Percentiles rank a stretch among this genome's conserved stretches.
phyloP scores from a whole-genome alignment of 2,329 filamentous ascomycete species.

The Cadophora sp. region DNA sequence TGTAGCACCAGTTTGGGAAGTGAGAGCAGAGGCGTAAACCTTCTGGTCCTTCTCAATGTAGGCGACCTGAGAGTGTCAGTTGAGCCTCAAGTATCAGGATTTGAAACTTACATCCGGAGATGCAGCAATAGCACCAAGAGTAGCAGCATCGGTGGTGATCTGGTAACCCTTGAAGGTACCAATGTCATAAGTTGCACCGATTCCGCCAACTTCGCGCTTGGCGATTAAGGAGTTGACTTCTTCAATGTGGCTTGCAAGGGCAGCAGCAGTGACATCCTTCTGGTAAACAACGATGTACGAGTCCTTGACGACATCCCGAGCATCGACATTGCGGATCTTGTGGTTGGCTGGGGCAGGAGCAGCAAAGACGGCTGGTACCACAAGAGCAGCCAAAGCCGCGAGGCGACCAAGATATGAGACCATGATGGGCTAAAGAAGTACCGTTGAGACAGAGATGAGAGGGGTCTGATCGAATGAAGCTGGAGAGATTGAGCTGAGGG shows the following conservation, averaged over 20 bases:
- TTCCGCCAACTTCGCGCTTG: slow-evolving; percentile 59
- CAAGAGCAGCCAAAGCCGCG: slow-evolving; percentile 39
- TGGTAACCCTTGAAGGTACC: slow-evolving; percentile 39
- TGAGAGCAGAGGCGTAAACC: slow-evolving; percentile 43
- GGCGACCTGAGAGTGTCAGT: slow-evolving; percentile 33
- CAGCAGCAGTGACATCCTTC: slow-evolving; percentile 54
- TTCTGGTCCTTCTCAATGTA: slow-evolving; percentile 42
- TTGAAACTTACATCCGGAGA: slow-evolving; percentile 37
- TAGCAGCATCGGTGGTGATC: slow-evolving; percentile 36
- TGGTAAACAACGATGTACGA: slow-evolving; percentile 72
- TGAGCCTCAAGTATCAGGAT: not conserved
- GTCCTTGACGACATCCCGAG: slow-evolving; percentile 47
- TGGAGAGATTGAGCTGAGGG: slow-evolving; percentile 18
- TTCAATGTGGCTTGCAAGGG: slow-evolving; percentile 57
- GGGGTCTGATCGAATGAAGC: slow-evolving; percentile 14
- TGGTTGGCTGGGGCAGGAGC: slow-evolving; percentile 36
- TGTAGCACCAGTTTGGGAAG: slow-evolving; percentile 38
- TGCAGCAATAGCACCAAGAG: slow-evolving; percentile 40
- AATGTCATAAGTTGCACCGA: slow-evolving; percentile 41
- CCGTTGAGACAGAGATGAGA: slow-evolving; percentile 16
- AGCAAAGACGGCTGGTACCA: slow-evolving; percentile 37
- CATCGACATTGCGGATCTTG: slow-evolving; percentile 53
- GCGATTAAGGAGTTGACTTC: slow-evolving; percentile 56
- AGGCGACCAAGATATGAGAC: slow-evolving; percentile 38
- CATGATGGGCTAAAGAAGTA: slow-evolving; percentile 31